Conservation (phyloP, 805 yeast genomes). For the Cyberlindnera nakhonratchasimensis region DNA sequence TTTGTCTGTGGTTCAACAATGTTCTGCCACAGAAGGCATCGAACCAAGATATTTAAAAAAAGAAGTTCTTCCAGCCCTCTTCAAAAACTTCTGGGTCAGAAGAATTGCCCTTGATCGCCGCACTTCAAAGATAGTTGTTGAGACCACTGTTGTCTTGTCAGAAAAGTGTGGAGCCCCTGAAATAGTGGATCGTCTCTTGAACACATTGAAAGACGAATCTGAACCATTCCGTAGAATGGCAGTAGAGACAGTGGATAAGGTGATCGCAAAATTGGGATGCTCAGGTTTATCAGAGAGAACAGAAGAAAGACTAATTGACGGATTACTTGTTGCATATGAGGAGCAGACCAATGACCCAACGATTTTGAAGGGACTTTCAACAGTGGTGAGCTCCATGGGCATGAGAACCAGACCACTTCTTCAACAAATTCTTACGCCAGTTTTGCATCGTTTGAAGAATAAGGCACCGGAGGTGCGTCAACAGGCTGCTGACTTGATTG, state of each 20-base stretch:
- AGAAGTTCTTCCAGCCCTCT: constrained; percentile 58
- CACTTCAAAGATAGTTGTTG: constrained; percentile 57
- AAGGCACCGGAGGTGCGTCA: constrained; percentile 70
- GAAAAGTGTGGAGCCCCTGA: constrained; percentile 61
- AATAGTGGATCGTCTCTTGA: constrained; percentile 54
- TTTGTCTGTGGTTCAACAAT: constrained; percentile 60
- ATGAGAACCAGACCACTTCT: constrained; percentile 65
- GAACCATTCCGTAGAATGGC: constrained; percentile 80
- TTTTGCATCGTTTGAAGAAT: constrained; percentile 70
- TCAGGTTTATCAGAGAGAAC: constrained; percentile 57
- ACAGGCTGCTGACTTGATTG: constrained; percentile 77
- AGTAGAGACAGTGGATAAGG: constrained; percentile 60
- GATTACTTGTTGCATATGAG: constrained; percentile 75
- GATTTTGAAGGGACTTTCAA: constrained; percentile 60
- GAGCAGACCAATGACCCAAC: constrained; percentile 64
- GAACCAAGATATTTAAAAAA: constrained; percentile 45
- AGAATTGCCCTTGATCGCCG: constrained; percentile 69
- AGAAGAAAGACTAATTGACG: constrained; percentile 73
- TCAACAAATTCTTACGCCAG: constrained; percentile 65
- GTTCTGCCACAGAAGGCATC: constrained; percentile 60
- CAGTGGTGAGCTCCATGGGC: constrained; percentile 60
- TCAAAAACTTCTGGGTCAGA: constrained; percentile 76
- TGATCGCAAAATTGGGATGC: constrained; percentile 48
- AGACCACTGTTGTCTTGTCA: constrained; percentile 67
- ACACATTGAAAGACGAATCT: constrained; percentile 72